These are phyloP conservation scores for Cornus florida DNA, from an alignment of 148 eudicot genomes.

Conservation along the genomic window DNA sequence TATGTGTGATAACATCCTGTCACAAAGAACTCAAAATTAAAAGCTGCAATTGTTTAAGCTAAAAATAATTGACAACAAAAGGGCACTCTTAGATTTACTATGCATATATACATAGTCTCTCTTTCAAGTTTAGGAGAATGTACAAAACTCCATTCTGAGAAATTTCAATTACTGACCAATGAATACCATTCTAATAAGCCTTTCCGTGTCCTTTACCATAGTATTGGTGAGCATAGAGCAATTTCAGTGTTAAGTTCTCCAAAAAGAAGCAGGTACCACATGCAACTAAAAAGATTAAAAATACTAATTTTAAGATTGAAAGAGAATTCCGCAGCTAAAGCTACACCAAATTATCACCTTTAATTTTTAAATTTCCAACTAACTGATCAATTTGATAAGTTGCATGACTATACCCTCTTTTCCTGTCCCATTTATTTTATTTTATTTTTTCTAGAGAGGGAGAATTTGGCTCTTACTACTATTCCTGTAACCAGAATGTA, in stretches of 20 bases:
- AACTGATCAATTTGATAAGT: background rate
- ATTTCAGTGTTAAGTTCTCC: background rate
- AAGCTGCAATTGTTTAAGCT: conserved; percentile 6
- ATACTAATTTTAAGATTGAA: background rate
- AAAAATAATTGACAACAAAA: background rate
- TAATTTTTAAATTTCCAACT: background rate
- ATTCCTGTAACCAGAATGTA: conserved; percentile 78
- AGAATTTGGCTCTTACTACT: conserved; percentile 45
- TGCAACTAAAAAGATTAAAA: background rate
- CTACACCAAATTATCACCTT: conserved; percentile 2
- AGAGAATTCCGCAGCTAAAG: background rate
- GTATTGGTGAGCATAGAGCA: background rate
- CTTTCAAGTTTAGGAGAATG: background rate
- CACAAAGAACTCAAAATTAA: conserved; percentile 22
- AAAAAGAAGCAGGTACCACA: background rate
- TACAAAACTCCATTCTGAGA: background rate
- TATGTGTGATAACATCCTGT: conserved; percentile 59
- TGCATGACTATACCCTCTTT: background rate
- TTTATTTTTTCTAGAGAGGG: background rate
- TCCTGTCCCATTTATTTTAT: no score
- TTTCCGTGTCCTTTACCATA: background rate
- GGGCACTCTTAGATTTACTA: background rate
- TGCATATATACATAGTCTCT: background rate
- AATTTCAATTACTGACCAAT: background rate
- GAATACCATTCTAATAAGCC: background rate